phyloP scores from a whole-genome alignment of 2,329 filamentous ascomycete species.

The Coniochaeta sp. region DNA sequence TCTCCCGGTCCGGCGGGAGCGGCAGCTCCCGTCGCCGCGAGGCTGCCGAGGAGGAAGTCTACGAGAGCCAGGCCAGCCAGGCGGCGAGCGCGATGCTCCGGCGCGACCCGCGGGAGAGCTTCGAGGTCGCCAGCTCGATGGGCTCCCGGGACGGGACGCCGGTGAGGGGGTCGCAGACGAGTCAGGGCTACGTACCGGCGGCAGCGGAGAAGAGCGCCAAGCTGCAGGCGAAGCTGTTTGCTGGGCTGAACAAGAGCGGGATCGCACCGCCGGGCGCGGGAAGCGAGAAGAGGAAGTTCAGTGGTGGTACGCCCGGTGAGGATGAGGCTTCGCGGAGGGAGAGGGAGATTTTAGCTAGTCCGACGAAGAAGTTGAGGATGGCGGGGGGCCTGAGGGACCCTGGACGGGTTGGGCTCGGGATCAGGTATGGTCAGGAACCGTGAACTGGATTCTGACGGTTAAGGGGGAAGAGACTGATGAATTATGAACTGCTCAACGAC shows the following conservation, averaged over 20 bases:
- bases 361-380: conserved; percentile 43
- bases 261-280: conserved; percentile 3
- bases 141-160: conserved; percentile 36
- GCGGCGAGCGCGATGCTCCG: conserved; percentile 69
- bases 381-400: conserved; percentile 28
- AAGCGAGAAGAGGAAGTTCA: conserved; percentile 44
- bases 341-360: conserved; percentile 30
- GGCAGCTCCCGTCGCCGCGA: conserved; percentile 18
- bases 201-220: conserved; percentile 37
- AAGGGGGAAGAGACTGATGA: background rate
- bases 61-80: conserved; percentile 70
- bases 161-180: conserved; percentile 3
- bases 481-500: background rate
- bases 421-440: conserved; percentile 29
- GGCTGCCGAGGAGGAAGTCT: conserved; percentile 55
- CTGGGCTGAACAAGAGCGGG: conserved; percentile 33
- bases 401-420: conserved; percentile 40
- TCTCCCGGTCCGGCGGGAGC: conserved; percentile 14
- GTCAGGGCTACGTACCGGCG: background rate
- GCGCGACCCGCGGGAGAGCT: conserved; percentile 45
- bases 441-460: background rate
- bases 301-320: conserved; percentile 18
- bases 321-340: conserved; percentile 19
- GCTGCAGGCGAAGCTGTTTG: conserved; percentile 44
- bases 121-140: conserved; percentile 36